Conservation (phyloP, 768 basidiomycete genomes). For the Lentinula aciculospora region DNA sequence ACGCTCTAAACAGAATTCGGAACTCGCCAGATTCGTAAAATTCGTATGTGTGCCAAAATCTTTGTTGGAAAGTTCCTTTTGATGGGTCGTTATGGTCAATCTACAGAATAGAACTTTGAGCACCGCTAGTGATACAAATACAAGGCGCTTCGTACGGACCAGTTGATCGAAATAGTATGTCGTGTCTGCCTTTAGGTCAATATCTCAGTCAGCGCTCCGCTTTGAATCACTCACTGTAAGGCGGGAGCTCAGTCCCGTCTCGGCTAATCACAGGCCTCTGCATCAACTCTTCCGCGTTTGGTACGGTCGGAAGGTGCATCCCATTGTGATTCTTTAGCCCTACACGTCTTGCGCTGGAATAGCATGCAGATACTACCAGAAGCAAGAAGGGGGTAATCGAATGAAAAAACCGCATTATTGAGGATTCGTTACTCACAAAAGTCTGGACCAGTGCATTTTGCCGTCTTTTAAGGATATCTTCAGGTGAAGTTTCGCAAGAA, state of each 20-base stretch:
- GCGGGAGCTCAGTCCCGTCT: conserved; percentile 19
- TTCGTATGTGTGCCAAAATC: conserved; percentile 68
- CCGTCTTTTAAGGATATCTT: neutral
- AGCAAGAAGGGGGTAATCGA: neutral
- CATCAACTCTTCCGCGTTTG: neutral
- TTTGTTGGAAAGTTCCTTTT: conserved; percentile 71
- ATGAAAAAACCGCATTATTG: neutral
- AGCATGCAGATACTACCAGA: neutral
- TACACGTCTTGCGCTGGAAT: neutral
- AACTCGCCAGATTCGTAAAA: conserved; percentile 48
- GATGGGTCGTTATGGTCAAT: conserved; percentile 42
- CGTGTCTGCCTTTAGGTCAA: conserved; percentile 7
- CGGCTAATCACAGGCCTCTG: conserved; percentile 6
- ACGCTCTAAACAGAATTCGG: too few relatives aligned
- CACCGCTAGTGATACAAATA: neutral
- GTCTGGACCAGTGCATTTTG: neutral
- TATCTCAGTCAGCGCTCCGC: too few relatives aligned
- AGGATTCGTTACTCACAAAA: neutral
- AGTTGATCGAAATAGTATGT: conserved; percentile 24
- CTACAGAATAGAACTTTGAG: neutral
- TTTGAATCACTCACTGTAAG: conserved; percentile 9
- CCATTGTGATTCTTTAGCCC: neutral
- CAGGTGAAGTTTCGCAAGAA: neutral
- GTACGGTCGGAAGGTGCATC: neutral
- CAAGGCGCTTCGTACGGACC: conserved; percentile 17